phyloP scores from a whole-genome alignment of 140 eudicot species.

The Anethum foeniculum region DNA sequence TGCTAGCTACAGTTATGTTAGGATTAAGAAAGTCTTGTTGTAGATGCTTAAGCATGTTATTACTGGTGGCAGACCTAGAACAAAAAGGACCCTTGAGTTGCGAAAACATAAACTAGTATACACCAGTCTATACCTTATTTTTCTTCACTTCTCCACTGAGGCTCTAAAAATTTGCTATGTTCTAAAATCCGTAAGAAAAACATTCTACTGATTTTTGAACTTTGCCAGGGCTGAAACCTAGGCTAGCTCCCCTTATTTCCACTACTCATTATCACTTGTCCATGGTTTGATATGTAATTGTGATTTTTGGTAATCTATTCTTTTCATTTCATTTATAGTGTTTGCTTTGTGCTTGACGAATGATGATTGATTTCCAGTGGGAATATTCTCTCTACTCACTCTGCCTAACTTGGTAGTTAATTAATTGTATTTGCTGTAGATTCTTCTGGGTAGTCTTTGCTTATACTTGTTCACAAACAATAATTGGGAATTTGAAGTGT shows the following conservation, averaged over 20 bases:
- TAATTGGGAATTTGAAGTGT: not conserved
- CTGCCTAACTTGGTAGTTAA: not conserved
- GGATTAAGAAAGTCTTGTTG: not conserved
- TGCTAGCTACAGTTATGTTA: not conserved
- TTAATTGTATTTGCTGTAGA: not conserved
- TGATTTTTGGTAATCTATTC: not conserved
- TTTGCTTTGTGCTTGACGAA: not conserved
- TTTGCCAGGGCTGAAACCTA: not conserved
- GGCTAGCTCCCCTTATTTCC: not conserved
- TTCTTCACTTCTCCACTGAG: not conserved
- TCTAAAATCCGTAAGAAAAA: not conserved
- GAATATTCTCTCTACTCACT: not conserved
- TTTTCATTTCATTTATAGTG: not conserved
- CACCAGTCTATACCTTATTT: not conserved
- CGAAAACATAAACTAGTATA: not conserved
- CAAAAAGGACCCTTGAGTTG: not conserved
- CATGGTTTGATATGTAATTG: not conserved
- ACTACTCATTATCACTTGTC: not conserved
- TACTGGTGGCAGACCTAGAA: not conserved
- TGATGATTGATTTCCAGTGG: not conserved
- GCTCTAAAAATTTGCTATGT: not conserved
- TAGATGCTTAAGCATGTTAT: not conserved
- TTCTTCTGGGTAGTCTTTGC: not conserved
- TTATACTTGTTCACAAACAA: not conserved
- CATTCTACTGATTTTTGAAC: not conserved